Evolutionary conservation across 208 protist genomes (phyloP), one percentile per base, ranked within the genome.

Genomic region (Leishmania braziliensis): DNA sequence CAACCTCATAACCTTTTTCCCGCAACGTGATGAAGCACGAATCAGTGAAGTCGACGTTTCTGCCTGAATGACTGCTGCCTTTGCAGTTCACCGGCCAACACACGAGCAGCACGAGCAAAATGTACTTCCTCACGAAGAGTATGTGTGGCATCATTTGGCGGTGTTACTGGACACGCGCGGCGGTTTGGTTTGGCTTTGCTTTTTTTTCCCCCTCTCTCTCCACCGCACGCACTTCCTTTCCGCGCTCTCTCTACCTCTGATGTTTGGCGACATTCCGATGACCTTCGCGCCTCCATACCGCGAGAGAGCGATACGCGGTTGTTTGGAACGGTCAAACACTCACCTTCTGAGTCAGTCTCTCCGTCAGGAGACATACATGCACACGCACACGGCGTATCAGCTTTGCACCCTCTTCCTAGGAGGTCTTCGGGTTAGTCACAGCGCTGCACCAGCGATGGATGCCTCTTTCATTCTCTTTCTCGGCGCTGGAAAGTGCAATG

Each of bases 401-500:
- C 3, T 33, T 3, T 10, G 29, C 20, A 23, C 29, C 62, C 16
- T 29, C 29, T 68, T 33, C 12, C 26, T 39, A 33, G 29, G 62
- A 68, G 16, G 62, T 39, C 29, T 39, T n/a, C 62, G 29, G 8
- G 29, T 29, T 70, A 10, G 29, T 29, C 72, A 50, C 72, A 50
- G 26, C 1, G 33, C 72, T 18, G 12, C 18, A 29, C 62, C 51
- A 56, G 9, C 16, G 5, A 77, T 77, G 74, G 74, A 65, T 16
- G 3, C 53, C 53, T 43, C 58, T 33, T 39, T 26, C n/a, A 79
- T 86, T 43, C 20, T 80, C 20, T 89, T 86, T 58, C 71, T 86
- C 5, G 82, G 83, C 4, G 80, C 86, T 5, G 86, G 83, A 2
- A 83, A 77, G 60, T 69, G 77, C 39, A 89, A 89, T 29, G 80